Evolutionary conservation across 2,329 filamentous ascomycete genomes (phyloP).

Genomic region (Leptographium procerum): DNA sequence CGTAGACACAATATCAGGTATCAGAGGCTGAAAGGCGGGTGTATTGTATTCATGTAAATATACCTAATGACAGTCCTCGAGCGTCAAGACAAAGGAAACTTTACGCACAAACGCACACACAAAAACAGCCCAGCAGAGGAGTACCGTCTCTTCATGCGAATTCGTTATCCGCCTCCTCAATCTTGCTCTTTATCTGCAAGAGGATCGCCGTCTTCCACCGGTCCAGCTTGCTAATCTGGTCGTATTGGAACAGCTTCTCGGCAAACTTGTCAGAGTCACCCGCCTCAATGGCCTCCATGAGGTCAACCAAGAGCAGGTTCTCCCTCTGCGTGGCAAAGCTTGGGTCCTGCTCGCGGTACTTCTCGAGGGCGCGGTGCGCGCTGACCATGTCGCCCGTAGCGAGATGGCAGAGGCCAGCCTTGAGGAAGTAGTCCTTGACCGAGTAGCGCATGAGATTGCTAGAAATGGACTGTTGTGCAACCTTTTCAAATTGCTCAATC

Average conservation of each 20-base stretch:
- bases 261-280: constrained; percentile 74
- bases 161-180: constrained; percentile 44
- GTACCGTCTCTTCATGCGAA: constrained; percentile 18
- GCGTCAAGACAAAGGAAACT: neutral
- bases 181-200: constrained; percentile 70
- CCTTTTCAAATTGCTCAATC: constrained; percentile 72
- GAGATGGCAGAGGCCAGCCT: constrained; percentile 85
- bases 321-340: constrained; percentile 70
- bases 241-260: constrained; percentile 79
- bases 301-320: constrained; percentile 66
- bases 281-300: constrained; percentile 62
- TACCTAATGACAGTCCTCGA: neutral
- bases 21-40: too few relatives aligned
- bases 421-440: constrained; percentile 92
- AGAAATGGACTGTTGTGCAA: constrained; percentile 64
- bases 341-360: constrained; percentile 69
- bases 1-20: too few relatives aligned
- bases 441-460: constrained; percentile 91
- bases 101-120: neutral
- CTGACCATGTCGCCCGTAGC: constrained; percentile 64
- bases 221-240: constrained; percentile 86
- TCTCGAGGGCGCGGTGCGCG: constrained; percentile 66
- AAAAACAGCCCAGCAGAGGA: neutral
- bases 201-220: constrained; percentile 93
- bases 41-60: neutral